Conservation (phyloP, 306 rosid genomes). For the Cicer yamashitae region DNA sequence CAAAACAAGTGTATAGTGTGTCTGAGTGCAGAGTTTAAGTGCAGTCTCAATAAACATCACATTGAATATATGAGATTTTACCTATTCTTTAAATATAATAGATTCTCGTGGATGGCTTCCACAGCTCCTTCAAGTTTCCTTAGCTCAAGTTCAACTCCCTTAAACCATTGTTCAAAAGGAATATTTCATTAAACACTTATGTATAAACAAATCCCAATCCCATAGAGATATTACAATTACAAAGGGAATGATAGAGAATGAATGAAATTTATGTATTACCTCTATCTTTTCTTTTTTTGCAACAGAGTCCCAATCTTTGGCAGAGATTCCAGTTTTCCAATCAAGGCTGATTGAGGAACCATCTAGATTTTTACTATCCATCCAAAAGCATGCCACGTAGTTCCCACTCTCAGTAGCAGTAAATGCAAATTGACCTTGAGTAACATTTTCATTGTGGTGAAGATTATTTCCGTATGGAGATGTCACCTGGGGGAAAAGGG, state of each 20-base stretch:
- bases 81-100: constrained; percentile 56
- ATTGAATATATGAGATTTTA: constrained; percentile 34
- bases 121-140: constrained; percentile 64
- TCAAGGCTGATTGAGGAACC: constrained; percentile 54
- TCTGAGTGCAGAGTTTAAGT: no score
- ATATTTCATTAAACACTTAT: neutral
- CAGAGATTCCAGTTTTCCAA: constrained; percentile 64
- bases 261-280: constrained; percentile 40
- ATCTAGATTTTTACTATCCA: constrained; percentile 38
- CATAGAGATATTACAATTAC: constrained; percentile 4
- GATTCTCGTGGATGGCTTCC: constrained; percentile 60
- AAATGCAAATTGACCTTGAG: constrained; percentile 71
- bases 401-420: constrained; percentile 58
- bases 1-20: no score
- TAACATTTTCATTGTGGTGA: constrained; percentile 62
- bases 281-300: constrained; percentile 64
- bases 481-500: constrained; percentile 49
- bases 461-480: constrained; percentile 68
- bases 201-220: neutral
- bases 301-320: constrained; percentile 65
- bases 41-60: neutral
- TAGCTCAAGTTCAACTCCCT: constrained; percentile 73
- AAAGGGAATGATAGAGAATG: neutral
- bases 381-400: constrained; percentile 66
- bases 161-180: constrained; percentile 30